These are phyloP conservation scores for Fusarium odoratissimum DNA, from an alignment of 2,329 filamentous ascomycete species.

Conservation along the genomic window DNA sequence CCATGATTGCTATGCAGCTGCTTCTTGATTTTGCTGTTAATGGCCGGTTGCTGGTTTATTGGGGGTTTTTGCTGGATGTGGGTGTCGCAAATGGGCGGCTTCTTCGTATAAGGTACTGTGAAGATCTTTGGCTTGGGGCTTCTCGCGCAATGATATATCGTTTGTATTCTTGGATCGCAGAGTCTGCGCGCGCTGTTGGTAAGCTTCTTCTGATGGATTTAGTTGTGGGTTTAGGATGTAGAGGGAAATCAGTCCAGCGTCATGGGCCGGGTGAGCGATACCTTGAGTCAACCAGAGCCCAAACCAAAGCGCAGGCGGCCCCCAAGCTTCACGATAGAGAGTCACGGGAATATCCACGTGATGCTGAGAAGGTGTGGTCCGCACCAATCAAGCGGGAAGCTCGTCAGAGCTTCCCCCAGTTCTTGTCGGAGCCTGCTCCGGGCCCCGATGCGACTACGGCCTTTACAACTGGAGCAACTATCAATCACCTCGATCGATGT, in stretches of 20 bases:
- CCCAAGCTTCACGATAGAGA: constrained; percentile 11
- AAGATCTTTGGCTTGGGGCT: neutral
- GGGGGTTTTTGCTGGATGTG: constrained; percentile 24
- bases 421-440: constrained; percentile 33
- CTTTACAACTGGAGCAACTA: constrained; percentile 18
- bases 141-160: constrained; percentile 6
- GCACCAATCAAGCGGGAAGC: constrained; percentile 35
- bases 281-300: constrained; percentile 18
- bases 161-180: neutral
- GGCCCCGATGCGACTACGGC: constrained; percentile 34
- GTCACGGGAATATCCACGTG: constrained; percentile 36
- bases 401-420: constrained; percentile 29
- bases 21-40: constrained; percentile 19
- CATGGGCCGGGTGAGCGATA: constrained; percentile 40
- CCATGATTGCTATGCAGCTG: constrained; percentile 37
- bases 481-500: constrained; percentile 20
- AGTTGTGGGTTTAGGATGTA: constrained; percentile 35
- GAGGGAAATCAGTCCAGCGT: constrained; percentile 35
- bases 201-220: constrained; percentile 16
- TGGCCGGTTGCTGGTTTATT: constrained; percentile 21
- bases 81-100: constrained; percentile 24
- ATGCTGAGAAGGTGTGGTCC: fast-evolving
- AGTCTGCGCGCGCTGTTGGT: constrained; percentile 13
- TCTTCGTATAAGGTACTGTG: constrained; percentile 13
- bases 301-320: constrained; percentile 16